phyloP scores from a whole-genome alignment of 2,329 filamentous ascomycete genomes.

The Dothideomycetes sp. region DNA sequence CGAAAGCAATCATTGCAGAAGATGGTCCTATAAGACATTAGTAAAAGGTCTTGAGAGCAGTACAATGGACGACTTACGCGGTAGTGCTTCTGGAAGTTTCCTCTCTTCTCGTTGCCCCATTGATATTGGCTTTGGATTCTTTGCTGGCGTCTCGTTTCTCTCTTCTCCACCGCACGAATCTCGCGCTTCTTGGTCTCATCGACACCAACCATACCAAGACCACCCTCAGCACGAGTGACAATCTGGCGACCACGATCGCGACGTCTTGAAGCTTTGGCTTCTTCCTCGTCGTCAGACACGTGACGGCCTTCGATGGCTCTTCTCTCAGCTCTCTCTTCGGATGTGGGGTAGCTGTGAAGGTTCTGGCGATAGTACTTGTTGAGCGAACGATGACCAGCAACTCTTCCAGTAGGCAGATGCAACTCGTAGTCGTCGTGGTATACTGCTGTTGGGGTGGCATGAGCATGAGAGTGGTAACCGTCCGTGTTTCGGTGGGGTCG shows the following conservation, averaged over 20 bases:
- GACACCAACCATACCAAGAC: conserved; percentile 66
- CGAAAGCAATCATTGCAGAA: conserved; percentile 26
- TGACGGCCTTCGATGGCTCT: conserved; percentile 47
- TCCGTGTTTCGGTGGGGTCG: conserved; percentile 65
- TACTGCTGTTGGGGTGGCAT: conserved; percentile 61
- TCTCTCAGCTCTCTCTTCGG: conserved; percentile 64
- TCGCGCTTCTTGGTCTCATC: conserved; percentile 65
- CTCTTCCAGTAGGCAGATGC: conserved; percentile 80
- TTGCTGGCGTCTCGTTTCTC: conserved; percentile 56
- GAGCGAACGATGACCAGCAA: conserved; percentile 81
- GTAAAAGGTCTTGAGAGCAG: neutral
- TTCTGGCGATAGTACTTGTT: conserved; percentile 90
- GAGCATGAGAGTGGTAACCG: conserved; percentile 74
- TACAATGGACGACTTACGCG: conserved; percentile 38
- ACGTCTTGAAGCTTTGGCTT: conserved; percentile 19
- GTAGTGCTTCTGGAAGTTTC: conserved; percentile 71
- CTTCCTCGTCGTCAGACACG: conserved; percentile 38
- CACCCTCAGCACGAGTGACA: conserved; percentile 61
- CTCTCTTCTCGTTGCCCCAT: conserved; percentile 61
- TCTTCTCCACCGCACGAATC: conserved; percentile 57
- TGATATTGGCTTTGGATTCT: conserved; percentile 45
- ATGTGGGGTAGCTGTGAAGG: conserved; percentile 70
- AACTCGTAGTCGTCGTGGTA: conserved; percentile 92
- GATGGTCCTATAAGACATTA: conserved; percentile 34
- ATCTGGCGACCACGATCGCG: conserved; percentile 30